Evolutionary conservation across 164 flowering plant species (phyloP), one percentile per base, ranked within the genome.

Genomic region (Kalanchoe fedtschenkoi): DNA sequence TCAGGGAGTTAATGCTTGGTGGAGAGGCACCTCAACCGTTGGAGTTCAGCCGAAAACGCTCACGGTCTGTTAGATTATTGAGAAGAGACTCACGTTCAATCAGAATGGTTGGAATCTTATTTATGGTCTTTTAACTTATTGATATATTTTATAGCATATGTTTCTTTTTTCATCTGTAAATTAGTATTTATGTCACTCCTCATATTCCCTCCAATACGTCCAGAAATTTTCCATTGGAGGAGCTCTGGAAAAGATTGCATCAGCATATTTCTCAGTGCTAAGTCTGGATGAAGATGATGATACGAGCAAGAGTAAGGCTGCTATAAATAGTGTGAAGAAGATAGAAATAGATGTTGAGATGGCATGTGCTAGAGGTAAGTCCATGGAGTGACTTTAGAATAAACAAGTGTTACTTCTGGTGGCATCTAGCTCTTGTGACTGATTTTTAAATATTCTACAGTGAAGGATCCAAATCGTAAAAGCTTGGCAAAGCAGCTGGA

Each of bases 151-250:
- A 6, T 17, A 16, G 8, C 28, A 17, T 7, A 10, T 34, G 17
- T 7, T 58, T n/a, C n/a, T n/a, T n/a, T n/a, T n/a, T 17, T n/a
- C 2, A 19, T 35, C 15, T 58, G 13, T 34, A 9, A 33, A 37
- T 34, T 17, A 2, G 2, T 24, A 1, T 51, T 11, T 65, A 24
- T 17, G n/a, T n/a, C 44, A 30, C 46, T 3, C 11, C 24, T 55
- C n/a, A 5, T 55, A 6, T 66, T 22, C 9, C 51, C 34, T 41
- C 21, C 70, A 60, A 34, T 34, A 35, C 32, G 66, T 58, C 59
- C 81, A 93, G 97, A 93, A 93, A 81, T 70, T 88, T 68, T 61
- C 92, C 21, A 66, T 84, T 70, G 97, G 98, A 67, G 88, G 95
- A 60, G 62, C 83, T 29, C 76, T 88, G 13, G 97, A 93, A 72